These are phyloP conservation scores for Lactarius hatsudake DNA, from an alignment of 768 basidiomycete genomes.

Conservation along the genomic window DNA sequence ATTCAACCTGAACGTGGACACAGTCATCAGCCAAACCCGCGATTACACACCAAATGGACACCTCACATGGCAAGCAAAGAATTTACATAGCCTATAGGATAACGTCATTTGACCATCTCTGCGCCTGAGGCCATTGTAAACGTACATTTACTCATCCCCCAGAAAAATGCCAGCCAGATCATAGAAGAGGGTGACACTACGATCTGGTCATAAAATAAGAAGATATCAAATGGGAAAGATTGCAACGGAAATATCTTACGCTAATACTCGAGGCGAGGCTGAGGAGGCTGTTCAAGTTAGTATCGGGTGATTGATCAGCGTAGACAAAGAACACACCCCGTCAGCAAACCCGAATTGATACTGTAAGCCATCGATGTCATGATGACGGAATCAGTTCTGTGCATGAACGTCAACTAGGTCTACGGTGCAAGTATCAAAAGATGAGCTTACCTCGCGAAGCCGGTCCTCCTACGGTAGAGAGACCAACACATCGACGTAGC, in stretches of 20 bases:
- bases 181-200: constrained; percentile 44
- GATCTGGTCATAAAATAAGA: constrained; percentile 17
- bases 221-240: neutral
- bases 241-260: constrained; percentile 5
- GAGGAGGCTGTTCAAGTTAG: constrained; percentile 24
- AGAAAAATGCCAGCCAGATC: constrained; percentile 50
- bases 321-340: constrained; percentile 26
- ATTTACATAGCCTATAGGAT: constrained; percentile 48
- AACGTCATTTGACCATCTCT: neutral
- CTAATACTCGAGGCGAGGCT: constrained; percentile 23
- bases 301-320: neutral
- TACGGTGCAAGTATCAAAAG: neutral
- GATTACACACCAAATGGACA: no score
- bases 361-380: constrained; percentile 31
- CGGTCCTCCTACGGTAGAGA: constrained; percentile 47
- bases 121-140: neutral
- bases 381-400: constrained; percentile 33
- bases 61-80: constrained; percentile 49
- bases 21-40: neutral
- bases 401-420: neutral
- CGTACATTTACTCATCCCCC: constrained; percentile 51
- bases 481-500: constrained; percentile 49
- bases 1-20: constrained; percentile 10
- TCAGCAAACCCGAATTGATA: constrained; percentile 31
- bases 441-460: constrained; percentile 39